Evolutionary conservation across 2,329 filamentous ascomycete genomes (phyloP).

Genomic region (Simplicillium sp.): DNA sequence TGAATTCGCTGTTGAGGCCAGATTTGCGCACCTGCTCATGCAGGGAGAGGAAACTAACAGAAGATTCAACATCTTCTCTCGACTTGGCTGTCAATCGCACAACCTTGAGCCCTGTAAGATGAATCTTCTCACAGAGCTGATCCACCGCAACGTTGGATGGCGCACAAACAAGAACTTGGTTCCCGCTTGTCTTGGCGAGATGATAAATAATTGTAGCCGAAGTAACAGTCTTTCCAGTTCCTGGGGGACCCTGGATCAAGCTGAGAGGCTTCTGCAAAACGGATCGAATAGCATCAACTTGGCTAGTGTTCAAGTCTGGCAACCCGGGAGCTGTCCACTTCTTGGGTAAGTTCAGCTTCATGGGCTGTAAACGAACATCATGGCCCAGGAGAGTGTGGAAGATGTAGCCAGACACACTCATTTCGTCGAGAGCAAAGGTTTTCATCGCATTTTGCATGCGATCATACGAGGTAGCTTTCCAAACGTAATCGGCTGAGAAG

Average conservation of each 20-base stretch:
- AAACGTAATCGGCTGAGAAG: slow-evolving; percentile 97
- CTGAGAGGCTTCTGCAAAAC: slow-evolving; percentile 90
- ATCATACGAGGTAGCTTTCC: slow-evolving; percentile 98
- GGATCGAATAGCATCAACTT: slow-evolving; percentile 92
- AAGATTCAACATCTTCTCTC: slow-evolving; percentile 96
- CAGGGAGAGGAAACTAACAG: slow-evolving; percentile 87
- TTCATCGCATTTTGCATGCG: slow-evolving; percentile 99
- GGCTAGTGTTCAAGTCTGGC: slow-evolving; percentile 89
- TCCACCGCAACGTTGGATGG: slow-evolving; percentile 98
- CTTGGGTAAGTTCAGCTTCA: slow-evolving; percentile 92
- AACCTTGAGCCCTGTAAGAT: slow-evolving; percentile 88
- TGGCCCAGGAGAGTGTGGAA: slow-evolving; percentile 95
- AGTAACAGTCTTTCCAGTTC: slow-evolving; percentile 96
- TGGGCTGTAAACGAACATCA: slow-evolving; percentile 85
- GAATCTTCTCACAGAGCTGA: slow-evolving; percentile 94
- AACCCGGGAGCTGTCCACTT: slow-evolving; percentile 94
- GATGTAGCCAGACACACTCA: slow-evolving; percentile 97
- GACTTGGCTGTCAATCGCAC: slow-evolving; percentile 98
- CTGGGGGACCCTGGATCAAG: slow-evolving; percentile 91
- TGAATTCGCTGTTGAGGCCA: slow-evolving; percentile 87
- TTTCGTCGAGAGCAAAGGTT: slow-evolving; percentile 94
- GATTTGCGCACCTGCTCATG: slow-evolving; percentile 98
- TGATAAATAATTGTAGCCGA: slow-evolving; percentile 99
- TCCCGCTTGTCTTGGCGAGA: slow-evolving; percentile 86
- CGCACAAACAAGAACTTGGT: slow-evolving; percentile 91